Conservation (phyloP, 2,329 filamentous ascomycete genomes). For the Cytospora mali region DNA sequence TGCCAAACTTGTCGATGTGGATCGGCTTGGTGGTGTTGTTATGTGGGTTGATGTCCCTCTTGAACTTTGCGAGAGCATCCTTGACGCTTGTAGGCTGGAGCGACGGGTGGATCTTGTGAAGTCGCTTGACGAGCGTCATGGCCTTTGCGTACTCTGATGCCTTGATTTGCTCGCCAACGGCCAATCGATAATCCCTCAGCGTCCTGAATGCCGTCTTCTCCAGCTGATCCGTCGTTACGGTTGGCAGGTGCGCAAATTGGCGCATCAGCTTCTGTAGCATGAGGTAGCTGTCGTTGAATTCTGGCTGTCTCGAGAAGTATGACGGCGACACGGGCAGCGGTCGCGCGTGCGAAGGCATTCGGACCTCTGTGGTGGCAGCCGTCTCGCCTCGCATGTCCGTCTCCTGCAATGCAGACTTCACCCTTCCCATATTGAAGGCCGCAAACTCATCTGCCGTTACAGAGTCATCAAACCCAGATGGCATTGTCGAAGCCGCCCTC, state of each 20-base stretch:
- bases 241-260: constrained; percentile 74
- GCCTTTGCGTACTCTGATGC: constrained; percentile 78
- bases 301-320: constrained; percentile 88
- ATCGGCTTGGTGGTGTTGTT: constrained; percentile 64
- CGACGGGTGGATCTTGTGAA: constrained; percentile 83
- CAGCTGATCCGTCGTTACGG: constrained; percentile 64
- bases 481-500: constrained; percentile 21
- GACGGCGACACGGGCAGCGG: constrained; percentile 82
- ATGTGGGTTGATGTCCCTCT: constrained; percentile 72
- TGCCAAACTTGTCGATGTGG: constrained; percentile 73
- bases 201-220: constrained; percentile 81
- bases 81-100: constrained; percentile 73
- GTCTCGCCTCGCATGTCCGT: constrained; percentile 28
- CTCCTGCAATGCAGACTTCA: constrained; percentile 12
- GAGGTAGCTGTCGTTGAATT: constrained; percentile 84
- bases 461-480: constrained; percentile 6
- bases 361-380: constrained; percentile 34
- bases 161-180: constrained; percentile 72
- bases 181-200: constrained; percentile 72
- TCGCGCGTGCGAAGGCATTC: constrained; percentile 58
- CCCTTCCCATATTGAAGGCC: constrained; percentile 3
- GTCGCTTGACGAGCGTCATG: constrained; percentile 71
- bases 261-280: constrained; percentile 70
- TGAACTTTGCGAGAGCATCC: constrained; percentile 68
- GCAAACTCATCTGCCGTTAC: constrained; percentile 13